These are phyloP conservation scores for Pichia sp. DNA, from an alignment of 1,139 yeast genomes.

Conservation along the genomic window DNA sequence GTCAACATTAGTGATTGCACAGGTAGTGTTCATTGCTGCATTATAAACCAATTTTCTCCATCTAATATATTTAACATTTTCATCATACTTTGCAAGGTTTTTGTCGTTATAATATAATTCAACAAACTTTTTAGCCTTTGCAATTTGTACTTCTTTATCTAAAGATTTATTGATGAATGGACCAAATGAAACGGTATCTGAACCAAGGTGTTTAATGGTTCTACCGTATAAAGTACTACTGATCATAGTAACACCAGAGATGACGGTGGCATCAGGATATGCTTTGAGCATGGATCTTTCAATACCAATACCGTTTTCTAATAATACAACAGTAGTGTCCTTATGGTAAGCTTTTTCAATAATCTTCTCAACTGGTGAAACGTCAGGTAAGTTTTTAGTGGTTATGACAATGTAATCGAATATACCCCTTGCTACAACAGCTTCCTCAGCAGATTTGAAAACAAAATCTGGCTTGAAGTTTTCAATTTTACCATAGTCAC, in stretches of 20 bases:
- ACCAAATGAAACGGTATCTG: conserved; percentile 52
- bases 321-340: conserved; percentile 50
- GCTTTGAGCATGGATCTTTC: conserved; percentile 53
- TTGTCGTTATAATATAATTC: conserved; percentile 43
- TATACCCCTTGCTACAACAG: conserved; percentile 35
- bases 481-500: conserved; percentile 50
- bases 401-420: conserved; percentile 65
- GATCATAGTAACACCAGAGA: conserved; percentile 67
- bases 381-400: conserved; percentile 72
- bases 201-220: conserved; percentile 43
- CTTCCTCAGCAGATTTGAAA: conserved; percentile 30
- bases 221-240: conserved; percentile 57
- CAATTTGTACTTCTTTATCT: conserved; percentile 31
- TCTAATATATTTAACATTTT: conserved; percentile 47
- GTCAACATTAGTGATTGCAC: conserved; percentile 55
- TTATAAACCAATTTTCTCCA: conserved; percentile 75
- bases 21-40: conserved; percentile 57
- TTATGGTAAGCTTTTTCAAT: conserved; percentile 49
- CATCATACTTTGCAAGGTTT: conserved; percentile 42
- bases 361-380: conserved; percentile 51
- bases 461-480: conserved; percentile 51
- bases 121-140: conserved; percentile 37
- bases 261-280: conserved; percentile 52
- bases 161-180: conserved; percentile 38
- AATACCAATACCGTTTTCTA: conserved; percentile 73